Evolutionary conservation across 2,329 filamentous ascomycete species (phyloP), one percentile per base, ranked within the genome.

Genomic region (Exophiala calicioides): DNA sequence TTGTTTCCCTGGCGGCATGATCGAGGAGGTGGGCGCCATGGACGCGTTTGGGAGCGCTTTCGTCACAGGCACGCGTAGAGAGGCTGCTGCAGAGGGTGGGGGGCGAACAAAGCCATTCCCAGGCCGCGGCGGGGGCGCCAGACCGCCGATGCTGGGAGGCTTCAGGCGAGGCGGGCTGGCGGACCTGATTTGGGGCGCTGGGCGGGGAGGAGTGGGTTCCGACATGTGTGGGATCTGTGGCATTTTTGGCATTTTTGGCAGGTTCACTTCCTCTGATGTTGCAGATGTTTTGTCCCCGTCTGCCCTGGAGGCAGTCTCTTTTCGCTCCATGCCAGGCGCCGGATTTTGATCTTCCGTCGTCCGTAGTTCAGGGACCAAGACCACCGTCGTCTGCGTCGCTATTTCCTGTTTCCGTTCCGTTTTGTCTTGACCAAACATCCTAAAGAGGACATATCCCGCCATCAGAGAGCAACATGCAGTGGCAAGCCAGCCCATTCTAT

Each of bases 1-100:
- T 40, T 87, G 66, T 78, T 70, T 47, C 40, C 70, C 60, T 18
- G 70, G 66, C 8, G 74, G 70, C 27, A 75, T 63, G 12, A 73
- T 52, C 26, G 52, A 47, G 20, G 47, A 52, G 18, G 46, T 46
- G 6, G 57, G 57, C 21, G 53, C 52, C 49, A 58, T 50, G 9
- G 47, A 50, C 3, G 57, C 47, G 30, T 58, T 59, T 6, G 42
- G 24, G 7, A 57, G 50, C 23, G 44, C 45, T 47, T 58, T 59
- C 20, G 47, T 50, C 2, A 61, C 59, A 9, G 68, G 66, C 3
- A 61, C 66, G 29, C 72, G 69, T n/a, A 72, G 64, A 9, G 65
- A 63, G 9, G 70, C 62, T 8, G 72, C 72, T 12, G 68, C 62
- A 5, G 73, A 74, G 5, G 70, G 71, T 5, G 71, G 70, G 31